Evolutionary conservation across 495 filamentous ascomycete genomes (phyloP).

Genomic region (Aspergillus diversus): DNA sequence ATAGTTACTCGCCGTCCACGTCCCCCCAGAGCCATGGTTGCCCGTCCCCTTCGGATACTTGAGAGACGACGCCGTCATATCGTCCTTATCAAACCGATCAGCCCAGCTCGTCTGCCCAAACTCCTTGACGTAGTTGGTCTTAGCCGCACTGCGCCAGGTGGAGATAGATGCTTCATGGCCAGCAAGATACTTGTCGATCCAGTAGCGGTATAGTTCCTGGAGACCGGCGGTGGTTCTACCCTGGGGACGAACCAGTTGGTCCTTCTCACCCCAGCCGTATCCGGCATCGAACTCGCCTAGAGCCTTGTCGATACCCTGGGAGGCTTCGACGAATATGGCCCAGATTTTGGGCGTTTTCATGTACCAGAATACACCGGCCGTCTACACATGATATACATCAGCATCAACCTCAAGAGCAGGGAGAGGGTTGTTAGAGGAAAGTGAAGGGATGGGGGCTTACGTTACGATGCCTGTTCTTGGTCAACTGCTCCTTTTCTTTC

Average conservation of each 20-base stretch:
- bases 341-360: neutral
- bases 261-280: neutral
- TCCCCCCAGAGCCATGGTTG: conserved; percentile 1
- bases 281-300: neutral
- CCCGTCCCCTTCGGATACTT: conserved; percentile 2
- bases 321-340: conserved; percentile 5
- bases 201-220: conserved; percentile 9
- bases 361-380: conserved; percentile 5
- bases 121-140: neutral
- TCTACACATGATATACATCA: neutral
- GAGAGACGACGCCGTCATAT: neutral
- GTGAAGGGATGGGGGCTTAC: neutral
- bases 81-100: neutral
- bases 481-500: neutral
- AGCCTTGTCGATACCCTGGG: conserved; percentile 3
- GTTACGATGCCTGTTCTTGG: neutral
- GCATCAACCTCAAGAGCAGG: neutral
- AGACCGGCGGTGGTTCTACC: neutral
- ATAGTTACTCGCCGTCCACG: conserved; percentile 8
- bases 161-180: neutral
- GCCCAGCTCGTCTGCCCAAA: neutral
- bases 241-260: neutral
- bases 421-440: too few relatives aligned
- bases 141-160: neutral
- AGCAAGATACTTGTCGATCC: conserved; percentile 5